A percentile compares a stretch with the other conserved stretches of the same genome.
Conservation (phyloP, 2,329 filamentous ascomycete species). For the Calonectria pseudoturangicola region DNA sequence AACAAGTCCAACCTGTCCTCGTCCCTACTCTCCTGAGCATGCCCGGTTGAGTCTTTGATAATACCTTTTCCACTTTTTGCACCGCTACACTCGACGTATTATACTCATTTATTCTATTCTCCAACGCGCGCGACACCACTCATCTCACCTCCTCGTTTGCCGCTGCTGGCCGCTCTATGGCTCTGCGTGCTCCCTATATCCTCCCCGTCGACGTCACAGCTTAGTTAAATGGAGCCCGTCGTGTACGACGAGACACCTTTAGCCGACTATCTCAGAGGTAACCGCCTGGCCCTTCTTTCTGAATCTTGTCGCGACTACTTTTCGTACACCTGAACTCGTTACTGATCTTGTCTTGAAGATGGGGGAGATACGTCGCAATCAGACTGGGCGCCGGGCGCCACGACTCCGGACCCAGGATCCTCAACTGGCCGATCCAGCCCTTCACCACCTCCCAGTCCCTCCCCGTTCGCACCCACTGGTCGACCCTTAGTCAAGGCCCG, state of each 20-base stretch:
- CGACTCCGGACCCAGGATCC: slow-evolving; percentile 57
- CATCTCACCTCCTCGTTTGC: slow-evolving; percentile 31
- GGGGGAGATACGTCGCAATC: slow-evolving; percentile 68
- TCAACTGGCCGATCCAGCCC: slow-evolving; percentile 62
- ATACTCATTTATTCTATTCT: slow-evolving; percentile 17
- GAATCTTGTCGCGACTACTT: neutral
- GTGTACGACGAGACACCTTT: slow-evolving; percentile 91
- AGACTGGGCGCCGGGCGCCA: slow-evolving; percentile 67
- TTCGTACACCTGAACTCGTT: neutral
- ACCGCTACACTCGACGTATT: slow-evolving; percentile 30
- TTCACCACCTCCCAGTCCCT: slow-evolving; percentile 69
- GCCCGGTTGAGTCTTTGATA: slow-evolving; percentile 36
- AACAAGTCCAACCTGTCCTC: slow-evolving; percentile 51
- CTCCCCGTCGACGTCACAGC: slow-evolving; percentile 54
- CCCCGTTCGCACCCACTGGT: slow-evolving; percentile 74
- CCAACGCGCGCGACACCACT: slow-evolving; percentile 6
- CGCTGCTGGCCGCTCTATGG: slow-evolving; percentile 53
- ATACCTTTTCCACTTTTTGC: slow-evolving; percentile 40
- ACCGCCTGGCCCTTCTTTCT: slow-evolving; percentile 36
- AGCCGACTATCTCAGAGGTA: slow-evolving; percentile 92
- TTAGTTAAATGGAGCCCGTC: slow-evolving; percentile 82
- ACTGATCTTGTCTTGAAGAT: slow-evolving; percentile 57
- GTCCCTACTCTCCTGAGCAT: slow-evolving; percentile 51
- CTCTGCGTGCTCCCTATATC: slow-evolving; percentile 54
- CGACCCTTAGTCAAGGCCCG: slow-evolving; percentile 72